phyloP scores from a whole-genome alignment of 1,284 basidiomycete genomes.

The Porodaedalea pini region DNA sequence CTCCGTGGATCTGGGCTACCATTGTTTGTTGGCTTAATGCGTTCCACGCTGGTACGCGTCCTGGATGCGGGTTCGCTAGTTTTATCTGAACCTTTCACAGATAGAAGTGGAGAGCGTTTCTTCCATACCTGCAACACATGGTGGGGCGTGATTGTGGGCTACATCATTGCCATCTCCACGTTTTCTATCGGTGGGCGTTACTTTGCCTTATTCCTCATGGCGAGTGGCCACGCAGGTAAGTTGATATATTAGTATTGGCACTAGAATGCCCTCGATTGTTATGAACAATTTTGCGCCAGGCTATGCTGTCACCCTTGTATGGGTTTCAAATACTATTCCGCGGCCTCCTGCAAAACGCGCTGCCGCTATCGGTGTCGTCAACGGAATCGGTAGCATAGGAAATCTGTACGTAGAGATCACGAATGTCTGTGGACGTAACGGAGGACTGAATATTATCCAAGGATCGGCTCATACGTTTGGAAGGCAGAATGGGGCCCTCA shows the following conservation, averaged over 20 bases:
- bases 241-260: not conserved
- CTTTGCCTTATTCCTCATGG: constrained; percentile 29
- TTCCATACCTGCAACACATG: too few relatives aligned
- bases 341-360: constrained; percentile 59
- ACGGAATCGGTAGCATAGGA: too few relatives aligned
- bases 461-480: too few relatives aligned
- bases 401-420: too few relatives aligned
- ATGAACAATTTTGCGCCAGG: not conserved
- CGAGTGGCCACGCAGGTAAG: constrained; percentile 22
- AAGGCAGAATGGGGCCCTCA: too few relatives aligned
- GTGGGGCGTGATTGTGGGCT: too few relatives aligned
- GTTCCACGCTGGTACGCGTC: constrained; percentile 34
- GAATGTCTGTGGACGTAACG: too few relatives aligned
- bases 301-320: constrained; percentile 56
- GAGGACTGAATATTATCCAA: too few relatives aligned
- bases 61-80: too few relatives aligned
- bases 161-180: constrained; percentile 26
- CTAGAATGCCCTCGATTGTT: not conserved
- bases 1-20: constrained; percentile 29
- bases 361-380: constrained; percentile 42
- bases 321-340: constrained; percentile 61
- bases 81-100: too few relatives aligned
- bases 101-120: constrained; percentile 27
- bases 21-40: constrained; percentile 34
- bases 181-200: constrained; percentile 27